These are phyloP conservation scores for Moringa oleifera DNA, from an alignment of 345 rosid species.

Conservation along the genomic window DNA sequence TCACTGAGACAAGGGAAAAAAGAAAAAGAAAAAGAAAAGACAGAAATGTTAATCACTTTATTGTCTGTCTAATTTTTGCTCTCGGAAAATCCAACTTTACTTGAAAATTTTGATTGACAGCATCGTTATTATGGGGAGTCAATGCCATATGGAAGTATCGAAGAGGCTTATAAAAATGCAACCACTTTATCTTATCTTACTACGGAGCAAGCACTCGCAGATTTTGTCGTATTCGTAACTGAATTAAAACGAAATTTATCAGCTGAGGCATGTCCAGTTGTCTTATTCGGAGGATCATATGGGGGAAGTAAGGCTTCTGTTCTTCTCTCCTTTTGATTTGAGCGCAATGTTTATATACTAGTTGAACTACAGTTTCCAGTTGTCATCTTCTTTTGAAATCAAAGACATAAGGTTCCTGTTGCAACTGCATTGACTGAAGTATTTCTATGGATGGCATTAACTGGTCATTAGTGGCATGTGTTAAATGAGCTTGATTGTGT, in stretches of 20 bases:
- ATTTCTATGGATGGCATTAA: neutral
- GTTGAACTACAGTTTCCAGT: neutral
- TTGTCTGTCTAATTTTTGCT: too few relatives aligned
- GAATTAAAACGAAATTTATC: slow-evolving; percentile 76
- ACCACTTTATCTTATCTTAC: slow-evolving; percentile 64
- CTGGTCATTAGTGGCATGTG: neutral
- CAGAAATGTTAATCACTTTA: too few relatives aligned
- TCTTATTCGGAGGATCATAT: slow-evolving; percentile 92
- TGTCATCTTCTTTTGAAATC: too few relatives aligned
- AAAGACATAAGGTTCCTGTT: too few relatives aligned
- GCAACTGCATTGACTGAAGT: neutral
- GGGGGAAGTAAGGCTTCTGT: slow-evolving; percentile 72
- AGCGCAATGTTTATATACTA: neutral
- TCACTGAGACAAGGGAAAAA: neutral
- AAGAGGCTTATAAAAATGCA: slow-evolving; percentile 66
- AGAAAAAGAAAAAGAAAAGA: too few relatives aligned
- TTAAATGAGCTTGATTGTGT: neutral
- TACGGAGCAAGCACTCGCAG: slow-evolving; percentile 92
- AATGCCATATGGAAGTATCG: slow-evolving; percentile 61
- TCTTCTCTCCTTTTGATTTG: neutral
- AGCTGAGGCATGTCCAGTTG: slow-evolving; percentile 78
- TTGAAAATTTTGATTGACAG: slow-evolving; percentile 27
- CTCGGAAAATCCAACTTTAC: neutral
- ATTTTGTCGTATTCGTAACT: slow-evolving; percentile 67
- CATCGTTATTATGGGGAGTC: slow-evolving; percentile 89